Evolutionary conservation across 2,329 filamentous ascomycete species (phyloP).

Genomic region (Alternaria sp.): DNA sequence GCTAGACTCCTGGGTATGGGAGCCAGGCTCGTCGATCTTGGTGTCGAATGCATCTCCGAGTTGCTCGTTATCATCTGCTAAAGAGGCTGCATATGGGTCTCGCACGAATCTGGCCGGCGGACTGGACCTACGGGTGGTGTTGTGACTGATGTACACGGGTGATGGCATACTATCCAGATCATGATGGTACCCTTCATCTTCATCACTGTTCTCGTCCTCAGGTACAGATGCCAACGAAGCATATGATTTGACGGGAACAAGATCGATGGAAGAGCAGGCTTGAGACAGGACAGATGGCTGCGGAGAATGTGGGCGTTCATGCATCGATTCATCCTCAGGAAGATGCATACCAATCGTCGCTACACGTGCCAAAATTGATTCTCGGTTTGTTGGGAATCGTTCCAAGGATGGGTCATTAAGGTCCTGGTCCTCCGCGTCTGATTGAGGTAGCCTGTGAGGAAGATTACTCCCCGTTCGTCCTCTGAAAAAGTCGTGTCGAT

Average conservation of each 20-base stretch:
- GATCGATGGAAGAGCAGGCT: slow-evolving; percentile 43
- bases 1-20: slow-evolving; percentile 14
- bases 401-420: slow-evolving; percentile 41
- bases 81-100: slow-evolving; percentile 24
- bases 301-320: slow-evolving; percentile 31
- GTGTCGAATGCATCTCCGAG: slow-evolving; percentile 16
- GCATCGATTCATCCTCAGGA: slow-evolving; percentile 36
- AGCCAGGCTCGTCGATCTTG: slow-evolving; percentile 2
- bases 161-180: slow-evolving; percentile 30
- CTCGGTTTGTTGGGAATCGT: slow-evolving; percentile 38
- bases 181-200: slow-evolving; percentile 25
- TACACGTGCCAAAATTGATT: slow-evolving; percentile 41
- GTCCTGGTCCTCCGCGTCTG: slow-evolving; percentile 41
- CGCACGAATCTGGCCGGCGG: slow-evolving; percentile 10
- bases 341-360: slow-evolving; percentile 35
- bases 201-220: slow-evolving; percentile 31
- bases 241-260: slow-evolving; percentile 36
- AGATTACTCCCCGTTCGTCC: slow-evolving; percentile 32
- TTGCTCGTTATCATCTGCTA: slow-evolving; percentile 23
- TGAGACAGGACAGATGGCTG: slow-evolving; percentile 35
- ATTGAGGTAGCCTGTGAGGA: slow-evolving; percentile 38
- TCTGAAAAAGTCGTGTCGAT: slow-evolving; percentile 26
- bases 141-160: slow-evolving; percentile 25
- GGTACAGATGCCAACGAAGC: slow-evolving; percentile 39
- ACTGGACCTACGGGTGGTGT: slow-evolving; percentile 6